Percentiles rank a stretch among this genome's conserved stretches.
Evolutionary conservation across 306 rosid species (phyloP).

Genomic region (Malus sylvestris): DNA sequence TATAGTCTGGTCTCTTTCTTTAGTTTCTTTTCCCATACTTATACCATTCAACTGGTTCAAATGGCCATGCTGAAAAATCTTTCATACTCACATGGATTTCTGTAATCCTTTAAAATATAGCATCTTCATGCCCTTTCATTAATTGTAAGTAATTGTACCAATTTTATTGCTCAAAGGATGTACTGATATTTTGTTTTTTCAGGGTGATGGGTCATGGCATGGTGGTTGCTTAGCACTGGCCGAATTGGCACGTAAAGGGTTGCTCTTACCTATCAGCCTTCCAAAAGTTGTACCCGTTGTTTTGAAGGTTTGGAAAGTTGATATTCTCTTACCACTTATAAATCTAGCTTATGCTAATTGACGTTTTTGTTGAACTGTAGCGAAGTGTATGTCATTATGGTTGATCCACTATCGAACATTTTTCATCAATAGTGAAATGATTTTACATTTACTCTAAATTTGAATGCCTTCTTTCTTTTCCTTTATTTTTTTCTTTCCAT

Average conservation of each 20-base stretch:
- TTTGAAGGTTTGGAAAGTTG: constrained; percentile 55
- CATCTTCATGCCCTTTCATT: not conserved
- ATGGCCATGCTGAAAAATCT: not conserved
- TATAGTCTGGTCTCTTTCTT: constrained; percentile 25
- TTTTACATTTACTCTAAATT: not conserved
- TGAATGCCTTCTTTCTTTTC: not conserved
- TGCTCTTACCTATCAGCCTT: constrained; percentile 77
- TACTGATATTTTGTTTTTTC: constrained; percentile 21
- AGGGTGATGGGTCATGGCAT: constrained; percentile 99
- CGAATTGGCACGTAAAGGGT: constrained; percentile 96
- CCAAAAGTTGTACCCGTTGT: constrained; percentile 86
- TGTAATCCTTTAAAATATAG: not conserved
- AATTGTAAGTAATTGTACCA: not conserved
- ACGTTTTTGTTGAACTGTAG: not conserved
- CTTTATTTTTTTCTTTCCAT: not conserved
- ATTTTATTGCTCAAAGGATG: not conserved
- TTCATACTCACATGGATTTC: not conserved
- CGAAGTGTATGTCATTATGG: not conserved
- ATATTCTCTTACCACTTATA: not conserved
- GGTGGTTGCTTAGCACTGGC: constrained; percentile 99
- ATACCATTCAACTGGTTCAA: not conserved
- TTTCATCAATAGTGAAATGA: not conserved
- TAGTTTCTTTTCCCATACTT: constrained; percentile 8
- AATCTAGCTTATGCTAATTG: not conserved
- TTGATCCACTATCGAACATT: not conserved